Conservation (phyloP, 306 rosid genomes). For the Lagenaria siceraria region DNA sequence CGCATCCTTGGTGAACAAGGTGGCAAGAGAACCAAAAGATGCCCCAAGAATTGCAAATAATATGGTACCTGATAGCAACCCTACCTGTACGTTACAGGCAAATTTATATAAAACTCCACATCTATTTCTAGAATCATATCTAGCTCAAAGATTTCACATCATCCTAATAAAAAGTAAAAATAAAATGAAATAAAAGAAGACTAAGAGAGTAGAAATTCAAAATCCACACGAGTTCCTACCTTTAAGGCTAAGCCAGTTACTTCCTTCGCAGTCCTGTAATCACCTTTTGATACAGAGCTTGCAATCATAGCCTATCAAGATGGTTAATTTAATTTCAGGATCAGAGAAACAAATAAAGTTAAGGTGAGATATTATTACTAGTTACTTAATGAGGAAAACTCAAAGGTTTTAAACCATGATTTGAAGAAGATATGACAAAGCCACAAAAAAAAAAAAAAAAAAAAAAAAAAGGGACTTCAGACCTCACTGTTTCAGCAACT, state of each 20-base stretch:
- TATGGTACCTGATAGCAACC: constrained; percentile 53
- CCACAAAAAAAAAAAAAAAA: not conserved
- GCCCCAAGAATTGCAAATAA: constrained; percentile 57
- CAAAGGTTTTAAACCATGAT: not conserved
- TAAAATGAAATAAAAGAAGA: not conserved
- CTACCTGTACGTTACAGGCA: constrained; percentile 40
- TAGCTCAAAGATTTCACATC: not conserved
- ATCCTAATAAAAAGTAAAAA: not conserved
- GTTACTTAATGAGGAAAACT: not conserved
- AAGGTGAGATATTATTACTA: not conserved
- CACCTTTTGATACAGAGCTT: constrained; percentile 68
- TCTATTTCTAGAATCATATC: not conserved
- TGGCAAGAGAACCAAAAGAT: constrained; percentile 72
- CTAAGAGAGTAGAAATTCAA: not conserved
- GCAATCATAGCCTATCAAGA: constrained; percentile 71
- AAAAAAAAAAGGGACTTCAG: too few species aligned
- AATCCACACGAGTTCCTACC: constrained; percentile 21
- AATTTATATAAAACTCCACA: constrained; percentile 10
- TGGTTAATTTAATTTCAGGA: constrained; percentile 14
- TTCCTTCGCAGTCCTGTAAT: constrained; percentile 66
- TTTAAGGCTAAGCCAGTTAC: constrained; percentile 38
- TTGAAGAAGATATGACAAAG: not conserved
- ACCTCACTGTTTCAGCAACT: not conserved
- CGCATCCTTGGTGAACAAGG: constrained; percentile 69
- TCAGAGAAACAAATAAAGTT: not conserved